These are phyloP conservation scores for Clarkia xantiana DNA, from an alignment of 345 rosid species.

Conservation along the genomic window DNA sequence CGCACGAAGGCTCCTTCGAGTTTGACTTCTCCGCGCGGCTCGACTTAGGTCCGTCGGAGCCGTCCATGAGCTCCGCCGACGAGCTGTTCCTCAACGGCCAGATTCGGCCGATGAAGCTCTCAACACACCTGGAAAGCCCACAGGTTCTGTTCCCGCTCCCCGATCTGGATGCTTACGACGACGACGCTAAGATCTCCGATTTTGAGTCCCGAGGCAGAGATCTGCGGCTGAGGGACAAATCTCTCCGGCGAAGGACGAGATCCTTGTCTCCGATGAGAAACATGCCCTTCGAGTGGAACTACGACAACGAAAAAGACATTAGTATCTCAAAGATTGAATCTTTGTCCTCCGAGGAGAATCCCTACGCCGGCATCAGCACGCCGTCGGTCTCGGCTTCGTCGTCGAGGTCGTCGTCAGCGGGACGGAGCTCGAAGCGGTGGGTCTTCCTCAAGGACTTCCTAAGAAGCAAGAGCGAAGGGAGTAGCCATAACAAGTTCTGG, in stretches of 20 bases:
- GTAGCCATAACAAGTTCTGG: slow-evolving; percentile 72
- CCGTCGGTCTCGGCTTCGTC: slow-evolving; percentile 56
- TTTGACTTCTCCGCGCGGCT: slow-evolving; percentile 72
- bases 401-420: slow-evolving; percentile 77
- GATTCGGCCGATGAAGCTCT: slow-evolving; percentile 89
- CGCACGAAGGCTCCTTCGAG: slow-evolving; percentile 37
- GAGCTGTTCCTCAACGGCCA: slow-evolving; percentile 77
- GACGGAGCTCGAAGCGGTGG: slow-evolving; percentile 93
- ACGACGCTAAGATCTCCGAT: not conserved
- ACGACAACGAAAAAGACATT: slow-evolving; percentile 6
- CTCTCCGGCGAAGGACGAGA: slow-evolving; percentile 61
- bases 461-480: slow-evolving; percentile 90
- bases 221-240: slow-evolving; percentile 44
- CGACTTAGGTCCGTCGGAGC: slow-evolving; percentile 23
- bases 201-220: slow-evolving; percentile 47
- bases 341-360: slow-evolving; percentile 1
- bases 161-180: slow-evolving; percentile 48
- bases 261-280: slow-evolving; percentile 72
- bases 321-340: slow-evolving; percentile 6
- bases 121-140: slow-evolving; percentile 62
- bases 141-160: slow-evolving; percentile 51
- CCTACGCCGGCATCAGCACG: slow-evolving; percentile 2
- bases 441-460: slow-evolving; percentile 77
- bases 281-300: slow-evolving; percentile 21
- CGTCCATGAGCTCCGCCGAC: slow-evolving; percentile 77